Evolutionary conservation across 2,329 filamentous ascomycete species (phyloP).

Genomic region (Sphaerulina populicola): DNA sequence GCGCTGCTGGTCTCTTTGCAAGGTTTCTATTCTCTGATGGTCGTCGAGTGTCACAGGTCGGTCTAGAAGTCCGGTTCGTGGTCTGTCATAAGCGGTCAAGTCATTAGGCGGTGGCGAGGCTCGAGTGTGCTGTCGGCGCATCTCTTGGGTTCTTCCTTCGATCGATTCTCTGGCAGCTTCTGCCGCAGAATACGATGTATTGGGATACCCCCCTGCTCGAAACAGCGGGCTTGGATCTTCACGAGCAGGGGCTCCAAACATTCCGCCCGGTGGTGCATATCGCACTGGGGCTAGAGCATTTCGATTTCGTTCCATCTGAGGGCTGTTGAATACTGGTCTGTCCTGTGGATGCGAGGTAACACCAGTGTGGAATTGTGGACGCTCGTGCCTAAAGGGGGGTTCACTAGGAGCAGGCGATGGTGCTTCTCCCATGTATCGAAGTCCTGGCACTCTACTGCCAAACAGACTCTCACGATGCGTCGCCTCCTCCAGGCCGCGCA

Average conservation of each 20-base stretch:
- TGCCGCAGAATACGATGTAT: slow-evolving; percentile 19
- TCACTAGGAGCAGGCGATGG: slow-evolving; percentile 15
- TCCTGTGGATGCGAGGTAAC: slow-evolving; percentile 26
- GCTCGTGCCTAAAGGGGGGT: slow-evolving; percentile 20
- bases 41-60: slow-evolving; percentile 31
- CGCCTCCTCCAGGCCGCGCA: slow-evolving; percentile 21
- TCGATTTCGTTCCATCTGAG: slow-evolving; percentile 25
- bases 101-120: slow-evolving; percentile 25
- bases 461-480: slow-evolving; percentile 21
- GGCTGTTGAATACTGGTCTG: slow-evolving; percentile 22
- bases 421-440: slow-evolving; percentile 25
- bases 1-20: slow-evolving; percentile 40
- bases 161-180: slow-evolving; percentile 29
- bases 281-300: slow-evolving; percentile 17
- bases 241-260: slow-evolving; percentile 25
- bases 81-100: slow-evolving; percentile 16
- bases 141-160: slow-evolving; percentile 24
- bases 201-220: slow-evolving; percentile 24
- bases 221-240: slow-evolving; percentile 29
- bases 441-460: slow-evolving; percentile 20
- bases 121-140: slow-evolving; percentile 25
- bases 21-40: slow-evolving; percentile 44
- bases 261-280: slow-evolving; percentile 17
- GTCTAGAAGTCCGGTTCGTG: slow-evolving; percentile 31
- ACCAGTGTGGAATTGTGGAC: slow-evolving; percentile 20